phyloP scores from a whole-genome alignment of 2,329 filamentous ascomycete species.

The Sphaerulina musiva region DNA sequence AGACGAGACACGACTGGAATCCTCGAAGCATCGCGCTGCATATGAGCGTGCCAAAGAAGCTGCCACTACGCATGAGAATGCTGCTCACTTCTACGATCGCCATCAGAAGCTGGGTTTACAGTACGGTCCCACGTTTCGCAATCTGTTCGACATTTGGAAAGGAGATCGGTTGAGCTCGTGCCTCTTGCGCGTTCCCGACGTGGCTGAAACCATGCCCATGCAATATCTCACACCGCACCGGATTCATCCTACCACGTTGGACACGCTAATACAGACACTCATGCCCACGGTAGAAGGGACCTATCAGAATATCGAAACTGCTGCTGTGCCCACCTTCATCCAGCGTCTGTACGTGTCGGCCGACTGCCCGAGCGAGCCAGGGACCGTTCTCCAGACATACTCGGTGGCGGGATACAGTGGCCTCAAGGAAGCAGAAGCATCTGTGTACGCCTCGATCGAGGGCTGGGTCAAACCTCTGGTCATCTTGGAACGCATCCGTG shows the following conservation, averaged over 20 bases:
- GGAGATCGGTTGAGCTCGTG: background rate
- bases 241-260: slow-evolving; percentile 53
- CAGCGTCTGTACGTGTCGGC: slow-evolving; percentile 5
- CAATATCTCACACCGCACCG: slow-evolving; percentile 50
- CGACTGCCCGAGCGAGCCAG: background rate
- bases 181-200: slow-evolving; percentile 27
- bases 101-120: slow-evolving; percentile 10
- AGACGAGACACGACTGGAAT: background rate
- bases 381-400: background rate
- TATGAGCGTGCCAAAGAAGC: background rate
- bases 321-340: slow-evolving; percentile 8
- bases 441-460: background rate
- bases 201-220: slow-evolving; percentile 48
- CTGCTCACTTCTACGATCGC: slow-evolving; percentile 3
- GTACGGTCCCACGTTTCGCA: slow-evolving; percentile 15
- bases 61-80: background rate
- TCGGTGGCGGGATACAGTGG: background rate
- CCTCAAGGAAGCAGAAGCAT: background rate
- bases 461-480: background rate
- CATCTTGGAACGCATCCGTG: background rate
- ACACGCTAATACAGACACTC: slow-evolving; percentile 38
- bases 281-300: background rate
- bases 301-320: slow-evolving; percentile 1
- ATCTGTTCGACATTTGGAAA: slow-evolving; percentile 1
- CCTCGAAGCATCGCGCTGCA: background rate